Conservation (phyloP, 371 early-diverging fungal genomes). For the Dentiscutata heterogama region DNA sequence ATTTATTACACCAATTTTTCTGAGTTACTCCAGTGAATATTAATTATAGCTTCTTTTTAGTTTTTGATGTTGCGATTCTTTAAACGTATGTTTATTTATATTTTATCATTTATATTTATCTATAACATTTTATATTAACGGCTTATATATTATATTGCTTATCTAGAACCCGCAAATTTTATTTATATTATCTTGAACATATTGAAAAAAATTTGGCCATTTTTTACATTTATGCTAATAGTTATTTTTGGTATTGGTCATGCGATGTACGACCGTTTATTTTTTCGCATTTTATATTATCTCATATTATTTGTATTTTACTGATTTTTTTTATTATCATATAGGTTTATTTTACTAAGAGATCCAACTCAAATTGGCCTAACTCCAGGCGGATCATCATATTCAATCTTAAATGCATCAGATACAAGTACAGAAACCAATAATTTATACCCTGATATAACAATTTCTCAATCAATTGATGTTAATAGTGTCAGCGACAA, state of each 20-base stretch:
- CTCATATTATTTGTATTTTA: not conserved
- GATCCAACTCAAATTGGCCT: not conserved
- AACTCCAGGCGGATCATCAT: not conserved
- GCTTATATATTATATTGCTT: not conserved
- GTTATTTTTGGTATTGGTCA: slow-evolving; percentile 12
- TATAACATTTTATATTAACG: too few relatives aligned
- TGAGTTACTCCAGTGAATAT: not conserved
- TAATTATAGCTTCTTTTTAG: not conserved
- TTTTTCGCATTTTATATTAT: too few relatives aligned
- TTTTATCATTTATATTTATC: too few relatives aligned
- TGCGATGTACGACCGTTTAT: slow-evolving; percentile 21
- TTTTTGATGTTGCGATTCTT: not conserved
- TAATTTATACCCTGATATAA: too few relatives aligned
- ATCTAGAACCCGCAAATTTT: slow-evolving; percentile 5
- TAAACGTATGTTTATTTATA: not conserved
- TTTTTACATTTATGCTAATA: slow-evolving; percentile 19
- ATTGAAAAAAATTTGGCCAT: slow-evolving; percentile 28
- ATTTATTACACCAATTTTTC: too few relatives aligned
- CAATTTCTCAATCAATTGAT: not conserved
- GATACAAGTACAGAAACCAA: too few relatives aligned
- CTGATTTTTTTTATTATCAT: too few relatives aligned
- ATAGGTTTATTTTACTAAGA: slow-evolving; percentile 7
- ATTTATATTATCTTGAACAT: slow-evolving; percentile 34
- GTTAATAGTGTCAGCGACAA: not conserved
- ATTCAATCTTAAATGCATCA: not conserved